Conservation (phyloP, 257 asterid species). For the Echium plantagineum region DNA sequence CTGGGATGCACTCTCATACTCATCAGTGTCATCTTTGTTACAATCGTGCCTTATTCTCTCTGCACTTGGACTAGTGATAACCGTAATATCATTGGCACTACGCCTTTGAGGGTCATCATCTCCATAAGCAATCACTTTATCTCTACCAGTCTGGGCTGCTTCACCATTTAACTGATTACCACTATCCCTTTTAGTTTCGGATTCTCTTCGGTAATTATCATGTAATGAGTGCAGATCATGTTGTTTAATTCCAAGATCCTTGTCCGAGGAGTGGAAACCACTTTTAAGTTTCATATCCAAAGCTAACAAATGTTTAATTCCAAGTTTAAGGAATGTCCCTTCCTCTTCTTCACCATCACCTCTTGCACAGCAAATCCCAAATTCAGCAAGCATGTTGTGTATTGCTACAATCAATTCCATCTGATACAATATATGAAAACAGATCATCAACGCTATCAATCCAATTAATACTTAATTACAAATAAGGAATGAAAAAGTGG, state of each 20-base stretch:
- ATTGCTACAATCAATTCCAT: slow-evolving; percentile 71
- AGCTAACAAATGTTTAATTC: slow-evolving; percentile 78
- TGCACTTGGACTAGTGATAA: slow-evolving; percentile 19
- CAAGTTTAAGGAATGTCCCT: slow-evolving; percentile 82
- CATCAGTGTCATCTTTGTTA: slow-evolving; percentile 21
- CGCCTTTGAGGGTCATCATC: slow-evolving; percentile 26
- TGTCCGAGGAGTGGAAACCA: slow-evolving; percentile 28
- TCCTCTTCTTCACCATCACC: slow-evolving; percentile 78
- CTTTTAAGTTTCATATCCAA: slow-evolving; percentile 89
- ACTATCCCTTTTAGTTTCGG: slow-evolving; percentile 27
- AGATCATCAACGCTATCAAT: slow-evolving; percentile 4
- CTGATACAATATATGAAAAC: slow-evolving; percentile 30
- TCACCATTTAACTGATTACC: slow-evolving; percentile 25
- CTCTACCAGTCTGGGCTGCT: slow-evolving; percentile 24
- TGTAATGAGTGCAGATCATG: slow-evolving; percentile 26
- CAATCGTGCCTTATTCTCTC: slow-evolving; percentile 27
- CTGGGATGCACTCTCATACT: slow-evolving; percentile 20
- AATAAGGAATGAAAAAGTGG: too few species aligned
- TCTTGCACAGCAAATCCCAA: slow-evolving; percentile 86
- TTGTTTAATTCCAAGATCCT: slow-evolving; percentile 32
- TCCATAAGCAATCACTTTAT: slow-evolving; percentile 18
- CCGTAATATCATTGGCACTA: slow-evolving; percentile 27
- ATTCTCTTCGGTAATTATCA: slow-evolving; percentile 26
- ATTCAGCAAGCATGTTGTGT: slow-evolving; percentile 97
- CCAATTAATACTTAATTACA: slow-evolving; percentile 4